Base-by-base conservation (phyloP, 202 grass and related monocot genomes). In the Panicum hallii region DNA sequence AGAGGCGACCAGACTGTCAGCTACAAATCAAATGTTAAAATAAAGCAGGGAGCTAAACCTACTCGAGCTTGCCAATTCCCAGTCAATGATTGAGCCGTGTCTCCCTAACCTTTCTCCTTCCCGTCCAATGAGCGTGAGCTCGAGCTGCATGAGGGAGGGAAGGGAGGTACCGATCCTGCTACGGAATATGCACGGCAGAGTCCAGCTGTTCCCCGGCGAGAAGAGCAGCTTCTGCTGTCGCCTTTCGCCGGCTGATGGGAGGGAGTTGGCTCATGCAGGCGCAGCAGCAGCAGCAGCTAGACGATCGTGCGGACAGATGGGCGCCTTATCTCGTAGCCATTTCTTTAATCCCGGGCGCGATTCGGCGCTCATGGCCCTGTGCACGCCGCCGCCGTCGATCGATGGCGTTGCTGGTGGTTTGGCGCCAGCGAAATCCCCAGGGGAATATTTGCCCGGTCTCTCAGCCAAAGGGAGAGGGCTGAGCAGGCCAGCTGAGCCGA, bases 401-500 rank as follows among this genome's bases (percentile, higher is more conserved):
- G 70, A 73, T 13, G 85, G 52, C 47, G 72, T 5, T 84, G 82
- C 70, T 60, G 87, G 82, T 89, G 19, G 87, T 63, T 76, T 76
- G 36, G 54, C 17, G 82, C 70, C 77, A 36, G 40, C 52, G 5
- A 84, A 53, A 84, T 80, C 54, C 14, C 8, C 62, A 44, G 15
- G 62, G 53, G 82, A 81, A 85, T 85, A 85, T 85, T 63, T 89
- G 82, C 71, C 70, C 9, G 1, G 23, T 12, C 23, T 74, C 48
- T 17, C 77, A 70, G 79, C 36, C 7, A 74, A 74, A 20, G 47
- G 2, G 57, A 6, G 26, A 3, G 46, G 62, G 60, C 11, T 19
- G 12, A 22, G 2, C 17, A 45, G 20, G 17, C n/a, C 6, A 26
- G 70, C 58, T 1, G 22, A 61, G 67, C 64, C 10, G 38, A n/a